Percentiles rank a stretch among this genome's conserved stretches.
Conservation (phyloP, 208 protist species). For the Crithidia brevicula region DNA sequence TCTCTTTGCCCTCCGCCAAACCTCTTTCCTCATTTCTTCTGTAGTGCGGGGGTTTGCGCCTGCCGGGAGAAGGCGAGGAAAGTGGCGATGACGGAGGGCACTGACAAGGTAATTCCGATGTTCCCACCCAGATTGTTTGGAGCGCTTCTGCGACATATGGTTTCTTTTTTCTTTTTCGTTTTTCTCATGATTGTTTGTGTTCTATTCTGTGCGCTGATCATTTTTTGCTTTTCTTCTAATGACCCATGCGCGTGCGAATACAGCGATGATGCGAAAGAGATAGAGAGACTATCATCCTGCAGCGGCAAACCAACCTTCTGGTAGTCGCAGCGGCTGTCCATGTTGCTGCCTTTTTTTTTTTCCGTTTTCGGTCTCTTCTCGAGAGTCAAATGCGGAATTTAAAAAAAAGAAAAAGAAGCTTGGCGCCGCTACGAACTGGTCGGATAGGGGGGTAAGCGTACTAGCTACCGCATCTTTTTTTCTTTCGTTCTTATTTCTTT, state of each 20-base stretch:
- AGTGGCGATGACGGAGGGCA: not conserved
- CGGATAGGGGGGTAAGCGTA: slow-evolving; percentile 32
- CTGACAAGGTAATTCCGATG: slow-evolving; percentile 41
- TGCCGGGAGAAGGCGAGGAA: not conserved
- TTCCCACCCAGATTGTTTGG: slow-evolving; percentile 13
- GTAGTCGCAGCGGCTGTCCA: not conserved
- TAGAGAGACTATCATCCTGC: not conserved
- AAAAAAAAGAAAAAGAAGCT: not conserved
- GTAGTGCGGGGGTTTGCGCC: not conserved
- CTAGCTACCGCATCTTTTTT: slow-evolving; percentile 7
- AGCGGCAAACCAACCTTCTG: slow-evolving; percentile 26
- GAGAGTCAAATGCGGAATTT: too few species aligned
- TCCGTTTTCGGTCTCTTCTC: too few species aligned
- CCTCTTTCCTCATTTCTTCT: not conserved
- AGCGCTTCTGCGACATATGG: slow-evolving; percentile 28
- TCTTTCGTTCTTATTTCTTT: not conserved
- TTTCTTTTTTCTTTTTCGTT: not conserved
- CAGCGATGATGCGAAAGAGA: not conserved
- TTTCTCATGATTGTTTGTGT: not conserved
- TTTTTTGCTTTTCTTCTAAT: not conserved
- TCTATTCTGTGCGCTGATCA: not conserved
- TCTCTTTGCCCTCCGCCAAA: slow-evolving; percentile 23
- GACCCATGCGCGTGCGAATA: not conserved
- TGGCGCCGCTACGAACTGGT: not conserved
- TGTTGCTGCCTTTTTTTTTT: not conserved